Evolutionary conservation across 495 filamentous ascomycete species (phyloP).

Genomic region (Rusavskia elegans): DNA sequence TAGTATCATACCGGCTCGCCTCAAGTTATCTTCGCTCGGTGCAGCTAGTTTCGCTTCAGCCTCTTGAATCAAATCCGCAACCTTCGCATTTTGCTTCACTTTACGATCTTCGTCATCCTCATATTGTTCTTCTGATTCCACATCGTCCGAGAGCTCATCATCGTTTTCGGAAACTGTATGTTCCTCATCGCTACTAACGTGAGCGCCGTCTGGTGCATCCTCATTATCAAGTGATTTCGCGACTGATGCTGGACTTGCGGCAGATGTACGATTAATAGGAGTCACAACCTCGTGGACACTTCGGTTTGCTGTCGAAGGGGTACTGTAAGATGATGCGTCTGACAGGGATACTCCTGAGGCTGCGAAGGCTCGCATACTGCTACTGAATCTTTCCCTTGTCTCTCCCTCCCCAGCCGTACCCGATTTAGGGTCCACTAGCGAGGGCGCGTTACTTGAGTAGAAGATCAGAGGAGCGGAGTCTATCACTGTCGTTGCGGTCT

Average conservation of each 20-base stretch:
- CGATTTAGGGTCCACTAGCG: not conserved
- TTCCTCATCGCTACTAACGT: not conserved
- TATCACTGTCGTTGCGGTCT: conserved; percentile 49
- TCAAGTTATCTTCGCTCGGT: conserved; percentile 37
- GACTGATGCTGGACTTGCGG: no score
- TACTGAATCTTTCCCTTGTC: conserved; percentile 35
- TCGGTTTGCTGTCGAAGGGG: not conserved
- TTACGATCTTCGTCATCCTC: not conserved
- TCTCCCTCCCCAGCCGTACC: not conserved
- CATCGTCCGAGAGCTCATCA: not conserved
- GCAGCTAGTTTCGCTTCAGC: conserved; percentile 42
- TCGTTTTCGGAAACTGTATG: not conserved
- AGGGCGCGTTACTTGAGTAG: not conserved
- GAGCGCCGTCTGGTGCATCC: not conserved
- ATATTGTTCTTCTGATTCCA: not conserved
- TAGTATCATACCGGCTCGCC: conserved; percentile 47
- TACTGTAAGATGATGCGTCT: not conserved
- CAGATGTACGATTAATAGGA: not conserved
- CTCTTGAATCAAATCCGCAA: conserved; percentile 40
- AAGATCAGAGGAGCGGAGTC: conserved; percentile 18
- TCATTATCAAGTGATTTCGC: no score
- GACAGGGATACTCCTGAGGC: conserved; percentile 38
- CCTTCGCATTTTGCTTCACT: conserved; percentile 5
- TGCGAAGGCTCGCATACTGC: conserved; percentile 55
- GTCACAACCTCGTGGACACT: not conserved